These are phyloP conservation scores for Claviceps purpurea DNA, from an alignment of 2,329 filamentous ascomycete species.

Conservation along the genomic window DNA sequence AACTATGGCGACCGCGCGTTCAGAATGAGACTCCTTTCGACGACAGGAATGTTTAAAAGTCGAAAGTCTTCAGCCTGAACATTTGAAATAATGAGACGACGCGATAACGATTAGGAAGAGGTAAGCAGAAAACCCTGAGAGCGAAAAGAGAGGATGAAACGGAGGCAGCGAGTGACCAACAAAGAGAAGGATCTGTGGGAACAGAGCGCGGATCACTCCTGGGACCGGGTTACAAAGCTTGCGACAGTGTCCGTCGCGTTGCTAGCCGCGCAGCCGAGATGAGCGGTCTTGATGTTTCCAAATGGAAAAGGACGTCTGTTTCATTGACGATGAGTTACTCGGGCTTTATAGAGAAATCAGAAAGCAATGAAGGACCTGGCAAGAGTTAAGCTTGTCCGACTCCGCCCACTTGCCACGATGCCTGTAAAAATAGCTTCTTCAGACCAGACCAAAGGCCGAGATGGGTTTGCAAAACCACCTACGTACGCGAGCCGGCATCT, in stretches of 20 bases:
- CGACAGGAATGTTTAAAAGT: no score
- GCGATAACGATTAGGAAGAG: background rate
- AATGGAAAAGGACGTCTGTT: background rate
- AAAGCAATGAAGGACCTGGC: background rate
- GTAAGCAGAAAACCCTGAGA: background rate
- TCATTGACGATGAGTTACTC: background rate
- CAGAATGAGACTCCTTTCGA: no score
- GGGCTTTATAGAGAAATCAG: background rate
- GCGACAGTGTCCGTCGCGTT: background rate
- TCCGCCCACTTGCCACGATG: no score
- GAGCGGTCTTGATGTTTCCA: background rate
- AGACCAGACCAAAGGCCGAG: background rate
- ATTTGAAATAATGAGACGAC: background rate
- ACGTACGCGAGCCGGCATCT: background rate
- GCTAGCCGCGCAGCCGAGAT: background rate
- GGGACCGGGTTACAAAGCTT: background rate
- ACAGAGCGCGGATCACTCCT: background rate
- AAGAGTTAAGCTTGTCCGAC: background rate
- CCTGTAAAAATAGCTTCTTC: background rate
- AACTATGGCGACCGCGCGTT: no score
- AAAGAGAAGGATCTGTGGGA: background rate
- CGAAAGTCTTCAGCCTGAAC: no score
- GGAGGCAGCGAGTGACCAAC: background rate
- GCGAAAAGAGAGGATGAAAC: background rate
- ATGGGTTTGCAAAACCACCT: no score